Percentiles rank a stretch among this genome's conserved stretches.
These are phyloP conservation scores for Corymbia maculata DNA, from an alignment of 345 rosid species.

Conservation along the genomic window DNA sequence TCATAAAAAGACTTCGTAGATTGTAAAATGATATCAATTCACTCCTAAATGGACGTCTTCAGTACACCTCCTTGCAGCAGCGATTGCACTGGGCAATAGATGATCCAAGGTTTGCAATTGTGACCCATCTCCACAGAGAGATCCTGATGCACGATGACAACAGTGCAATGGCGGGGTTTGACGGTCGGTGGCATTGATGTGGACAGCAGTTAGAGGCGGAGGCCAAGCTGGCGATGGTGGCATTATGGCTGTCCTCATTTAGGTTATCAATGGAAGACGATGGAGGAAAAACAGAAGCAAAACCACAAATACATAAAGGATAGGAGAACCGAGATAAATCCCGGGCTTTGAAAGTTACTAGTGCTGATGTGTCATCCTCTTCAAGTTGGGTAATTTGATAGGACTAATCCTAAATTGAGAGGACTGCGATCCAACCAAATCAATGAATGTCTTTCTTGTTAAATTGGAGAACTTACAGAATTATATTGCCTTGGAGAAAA, in stretches of 20 bases:
- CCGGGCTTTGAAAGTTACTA: neutral
- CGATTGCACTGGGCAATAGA: neutral
- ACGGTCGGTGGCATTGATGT: neutral
- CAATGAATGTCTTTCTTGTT: neutral
- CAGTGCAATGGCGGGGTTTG: neutral
- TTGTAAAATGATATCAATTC: neutral
- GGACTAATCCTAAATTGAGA: neutral
- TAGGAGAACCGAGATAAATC: neutral
- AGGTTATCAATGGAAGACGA: neutral
- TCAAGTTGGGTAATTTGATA: neutral
- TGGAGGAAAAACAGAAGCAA: neutral
- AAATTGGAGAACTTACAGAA: neutral
- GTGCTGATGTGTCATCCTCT: neutral
- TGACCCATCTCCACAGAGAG: neutral
- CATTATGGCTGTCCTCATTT: neutral
- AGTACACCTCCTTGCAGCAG: neutral
- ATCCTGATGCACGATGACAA: neutral
- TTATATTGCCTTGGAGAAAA: neutral
- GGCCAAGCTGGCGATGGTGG: neutral
- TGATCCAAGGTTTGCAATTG: neutral
- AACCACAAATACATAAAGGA: neutral
- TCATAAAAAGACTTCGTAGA: neutral
- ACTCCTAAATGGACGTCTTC: neutral
- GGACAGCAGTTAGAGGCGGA: neutral
- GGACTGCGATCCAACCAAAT: neutral